A percentile compares a stretch with the other conserved stretches of the same genome.
Evolutionary conservation across 495 filamentous ascomycete genomes (phyloP).

Genomic region (Tricharina praecox): DNA sequence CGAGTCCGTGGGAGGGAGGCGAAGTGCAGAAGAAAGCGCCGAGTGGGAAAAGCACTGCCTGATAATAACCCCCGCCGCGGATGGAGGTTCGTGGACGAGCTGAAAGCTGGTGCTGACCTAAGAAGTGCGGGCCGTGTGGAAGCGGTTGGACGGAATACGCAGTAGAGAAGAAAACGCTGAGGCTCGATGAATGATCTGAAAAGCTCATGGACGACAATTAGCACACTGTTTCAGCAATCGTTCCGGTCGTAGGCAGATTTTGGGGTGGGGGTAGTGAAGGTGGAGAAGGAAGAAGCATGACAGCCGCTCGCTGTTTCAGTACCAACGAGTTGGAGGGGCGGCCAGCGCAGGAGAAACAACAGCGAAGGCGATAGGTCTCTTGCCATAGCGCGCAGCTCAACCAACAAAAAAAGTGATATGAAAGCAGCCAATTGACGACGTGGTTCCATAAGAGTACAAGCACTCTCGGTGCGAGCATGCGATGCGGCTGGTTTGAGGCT

Average conservation of each 20-base stretch:
- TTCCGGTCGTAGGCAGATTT: too few species aligned
- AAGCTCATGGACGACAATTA: constrained; percentile 4
- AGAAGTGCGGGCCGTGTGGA: neutral
- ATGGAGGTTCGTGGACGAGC: neutral
- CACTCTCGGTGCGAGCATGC: neutral
- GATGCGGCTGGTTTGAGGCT: constrained; percentile 4
- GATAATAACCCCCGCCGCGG: neutral
- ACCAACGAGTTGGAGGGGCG: too few species aligned
- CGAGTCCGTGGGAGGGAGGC: too few species aligned
- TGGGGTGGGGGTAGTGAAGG: too few species aligned
- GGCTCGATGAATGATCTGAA: constrained; percentile 1
- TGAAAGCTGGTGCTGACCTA: neutral
- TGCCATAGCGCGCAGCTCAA: too few species aligned
- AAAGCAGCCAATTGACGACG: constrained; percentile 1
- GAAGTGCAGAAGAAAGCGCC: neutral
- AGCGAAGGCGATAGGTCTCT: too few species aligned
- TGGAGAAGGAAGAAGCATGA: constrained; percentile 1
- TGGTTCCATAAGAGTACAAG: too few species aligned
- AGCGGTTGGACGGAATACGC: neutral
- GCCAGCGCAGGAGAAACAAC: neutral
- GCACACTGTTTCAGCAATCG: neutral
- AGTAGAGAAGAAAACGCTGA: neutral
- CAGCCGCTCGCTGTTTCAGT: too few species aligned
- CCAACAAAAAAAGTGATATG: constrained; percentile 4
- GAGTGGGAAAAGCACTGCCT: too few species aligned